Evolutionary conservation across 495 filamentous ascomycete genomes (phyloP).

Genomic region (Penicilliopsis zonata): DNA sequence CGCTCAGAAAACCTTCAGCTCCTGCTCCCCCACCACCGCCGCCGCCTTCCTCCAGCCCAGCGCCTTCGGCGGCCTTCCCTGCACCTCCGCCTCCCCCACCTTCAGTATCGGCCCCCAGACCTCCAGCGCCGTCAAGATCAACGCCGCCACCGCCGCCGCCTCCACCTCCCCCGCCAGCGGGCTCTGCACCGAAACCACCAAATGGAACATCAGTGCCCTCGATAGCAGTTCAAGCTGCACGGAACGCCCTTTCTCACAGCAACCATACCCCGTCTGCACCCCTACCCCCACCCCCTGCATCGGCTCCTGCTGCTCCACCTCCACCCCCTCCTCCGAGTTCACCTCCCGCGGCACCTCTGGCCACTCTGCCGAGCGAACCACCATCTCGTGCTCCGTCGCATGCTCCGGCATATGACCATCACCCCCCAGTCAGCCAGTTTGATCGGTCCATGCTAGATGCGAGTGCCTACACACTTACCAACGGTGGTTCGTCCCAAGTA

Average conservation of each 20-base stretch:
- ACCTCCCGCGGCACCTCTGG: constrained; percentile 33
- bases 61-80: constrained; percentile 31
- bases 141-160: constrained; percentile 31
- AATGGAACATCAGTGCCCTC: constrained; percentile 20
- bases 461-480: constrained; percentile 63
- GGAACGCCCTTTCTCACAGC: constrained; percentile 31
- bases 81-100: constrained; percentile 41
- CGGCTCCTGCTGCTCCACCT: constrained; percentile 35
- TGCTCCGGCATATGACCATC: constrained; percentile 30
- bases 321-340: constrained; percentile 25
- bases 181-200: constrained; percentile 29
- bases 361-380: constrained; percentile 30
- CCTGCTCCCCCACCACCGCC: constrained; percentile 27
- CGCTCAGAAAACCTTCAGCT: constrained; percentile 50
- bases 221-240: constrained; percentile 34
- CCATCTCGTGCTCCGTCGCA: constrained; percentile 41
- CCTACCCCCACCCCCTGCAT: constrained; percentile 39
- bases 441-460: constrained; percentile 55
- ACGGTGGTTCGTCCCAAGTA: constrained; percentile 32
- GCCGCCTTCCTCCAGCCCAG: constrained; percentile 16
- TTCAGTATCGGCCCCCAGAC: constrained; percentile 24
- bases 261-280: constrained; percentile 41
- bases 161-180: constrained; percentile 25
- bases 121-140: constrained; percentile 24
- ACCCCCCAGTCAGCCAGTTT: constrained; percentile 23